Evolutionary conservation across 1,284 basidiomycete genomes (phyloP).

Genomic region (Sutorius eximius): DNA sequence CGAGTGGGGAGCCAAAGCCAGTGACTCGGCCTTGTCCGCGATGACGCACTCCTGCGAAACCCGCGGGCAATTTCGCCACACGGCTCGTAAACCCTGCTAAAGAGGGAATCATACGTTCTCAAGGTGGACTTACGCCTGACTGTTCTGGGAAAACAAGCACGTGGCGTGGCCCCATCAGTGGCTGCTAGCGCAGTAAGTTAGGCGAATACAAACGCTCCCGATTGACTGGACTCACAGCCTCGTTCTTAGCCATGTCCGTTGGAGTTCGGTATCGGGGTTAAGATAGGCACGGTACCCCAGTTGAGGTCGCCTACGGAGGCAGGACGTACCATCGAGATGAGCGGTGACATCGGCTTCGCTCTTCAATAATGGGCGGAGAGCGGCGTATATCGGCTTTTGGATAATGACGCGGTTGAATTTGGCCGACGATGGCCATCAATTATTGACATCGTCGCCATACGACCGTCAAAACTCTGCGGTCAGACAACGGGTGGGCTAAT

Average conservation of each 20-base stretch:
- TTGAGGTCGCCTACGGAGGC: background rate
- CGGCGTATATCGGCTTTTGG: slow-evolving; percentile 16
- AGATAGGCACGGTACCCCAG: background rate
- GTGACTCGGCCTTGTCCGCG: slow-evolving; percentile 12
- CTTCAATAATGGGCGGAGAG: slow-evolving; percentile 2
- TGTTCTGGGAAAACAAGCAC: slow-evolving; percentile 16
- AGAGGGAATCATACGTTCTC: slow-evolving; percentile 11
- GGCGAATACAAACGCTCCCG: slow-evolving; percentile 23
- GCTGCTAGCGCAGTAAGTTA: slow-evolving; percentile 12
- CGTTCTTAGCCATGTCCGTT: background rate
- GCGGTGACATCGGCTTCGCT: background rate
- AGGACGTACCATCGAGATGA: background rate
- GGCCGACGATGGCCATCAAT: slow-evolving; percentile 4
- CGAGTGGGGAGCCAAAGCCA: background rate
- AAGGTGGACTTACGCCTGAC: slow-evolving; percentile 11
- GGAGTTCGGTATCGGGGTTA: background rate
- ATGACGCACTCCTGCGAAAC: slow-evolving; percentile 24
- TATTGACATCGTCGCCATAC: background rate
- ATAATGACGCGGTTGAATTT: background rate
- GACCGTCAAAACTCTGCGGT: background rate
- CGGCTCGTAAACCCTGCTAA: slow-evolving; percentile 18
- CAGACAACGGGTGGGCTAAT: background rate
- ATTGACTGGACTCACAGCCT: slow-evolving; percentile 16
- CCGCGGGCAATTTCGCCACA: slow-evolving; percentile 22
- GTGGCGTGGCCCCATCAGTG: slow-evolving; percentile 12